phyloP scores from a whole-genome alignment of 768 basidiomycete species.

The Chalciporus pseudorubinellus region DNA sequence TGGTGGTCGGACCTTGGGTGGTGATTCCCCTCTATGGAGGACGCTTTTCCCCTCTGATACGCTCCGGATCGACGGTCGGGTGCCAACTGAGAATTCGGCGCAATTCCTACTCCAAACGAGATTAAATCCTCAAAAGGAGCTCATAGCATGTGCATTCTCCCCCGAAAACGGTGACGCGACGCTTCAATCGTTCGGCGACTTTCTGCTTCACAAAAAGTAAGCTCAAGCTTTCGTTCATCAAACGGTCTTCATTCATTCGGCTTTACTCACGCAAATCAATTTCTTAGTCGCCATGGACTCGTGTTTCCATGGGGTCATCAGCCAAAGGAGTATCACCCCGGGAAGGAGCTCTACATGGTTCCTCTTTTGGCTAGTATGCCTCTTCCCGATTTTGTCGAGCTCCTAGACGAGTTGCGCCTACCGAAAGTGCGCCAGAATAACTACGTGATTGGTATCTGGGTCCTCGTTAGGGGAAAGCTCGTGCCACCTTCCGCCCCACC shows the following conservation, averaged over 20 bases:
- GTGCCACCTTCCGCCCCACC: constrained; percentile 38
- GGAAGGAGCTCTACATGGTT: constrained; percentile 84
- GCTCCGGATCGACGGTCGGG: constrained; percentile 80
- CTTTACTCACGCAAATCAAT: constrained; percentile 4
- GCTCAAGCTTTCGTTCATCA: constrained; percentile 22
- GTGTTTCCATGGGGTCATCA: constrained; percentile 83
- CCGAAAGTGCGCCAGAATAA: constrained; percentile 62
- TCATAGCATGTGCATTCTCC: constrained; percentile 73
- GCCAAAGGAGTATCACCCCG: constrained; percentile 71
- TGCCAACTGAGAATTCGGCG: constrained; percentile 69
- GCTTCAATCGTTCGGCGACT: constrained; percentile 63
- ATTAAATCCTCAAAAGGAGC: constrained; percentile 73
- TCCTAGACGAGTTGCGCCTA: constrained; percentile 72
- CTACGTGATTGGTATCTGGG: constrained; percentile 78
- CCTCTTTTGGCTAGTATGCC: constrained; percentile 65
- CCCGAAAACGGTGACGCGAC: constrained; percentile 46
- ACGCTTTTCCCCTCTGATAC: constrained; percentile 70
- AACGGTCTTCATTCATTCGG: constrained; percentile 10
- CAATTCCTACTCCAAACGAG: constrained; percentile 79
- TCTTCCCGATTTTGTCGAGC: constrained; percentile 82
- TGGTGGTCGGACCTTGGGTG: constrained; percentile 65
- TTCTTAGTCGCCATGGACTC: constrained; percentile 73
- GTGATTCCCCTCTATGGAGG: constrained; percentile 65
- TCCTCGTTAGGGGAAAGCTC: constrained; percentile 80
- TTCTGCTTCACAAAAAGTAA: constrained; percentile 71